Conservation (phyloP, 768 basidiomycete genomes). For the Agaricus blazei region DNA sequence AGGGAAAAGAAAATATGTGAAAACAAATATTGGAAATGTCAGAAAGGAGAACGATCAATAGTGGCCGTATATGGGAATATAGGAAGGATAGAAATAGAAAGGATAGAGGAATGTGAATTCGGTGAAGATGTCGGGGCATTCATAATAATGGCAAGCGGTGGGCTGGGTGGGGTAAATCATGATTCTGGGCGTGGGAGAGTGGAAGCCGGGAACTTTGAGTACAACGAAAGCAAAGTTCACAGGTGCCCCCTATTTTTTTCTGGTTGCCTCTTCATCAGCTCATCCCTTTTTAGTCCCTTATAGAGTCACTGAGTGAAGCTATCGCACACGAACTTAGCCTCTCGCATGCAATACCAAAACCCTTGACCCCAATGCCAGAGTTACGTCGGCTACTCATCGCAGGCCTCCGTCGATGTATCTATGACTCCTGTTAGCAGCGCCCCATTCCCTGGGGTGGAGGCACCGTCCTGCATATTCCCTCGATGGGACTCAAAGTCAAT, state of each 20-base stretch:
- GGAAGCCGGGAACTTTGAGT: no score
- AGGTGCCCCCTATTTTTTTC: constrained; percentile 35
- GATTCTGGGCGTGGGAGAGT: no score
- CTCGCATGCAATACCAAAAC: constrained; percentile 28
- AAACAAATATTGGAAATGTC: no score
- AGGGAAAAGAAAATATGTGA: no score
- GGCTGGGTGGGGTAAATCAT: no score
- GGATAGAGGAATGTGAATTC: no score
- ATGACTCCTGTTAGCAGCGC: neutral
- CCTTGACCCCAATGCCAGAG: constrained; percentile 31
- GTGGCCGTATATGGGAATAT: no score
- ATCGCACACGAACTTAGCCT: constrained; percentile 42
- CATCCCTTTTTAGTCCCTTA: constrained; percentile 34
- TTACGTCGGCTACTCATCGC: neutral
- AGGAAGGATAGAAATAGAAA: no score
- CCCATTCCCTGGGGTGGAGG: neutral
- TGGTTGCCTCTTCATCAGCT: constrained; percentile 2
- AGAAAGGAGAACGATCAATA: no score
- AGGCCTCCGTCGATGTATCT: neutral
- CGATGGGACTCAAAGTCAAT: neutral
- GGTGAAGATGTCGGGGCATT: no score
- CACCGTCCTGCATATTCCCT: neutral
- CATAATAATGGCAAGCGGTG: no score
- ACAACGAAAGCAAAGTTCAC: constrained; percentile 50
- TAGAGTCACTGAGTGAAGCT: constrained; percentile 52